Base-by-base conservation (phyloP, 192 early-diverging fungal genomes). In the Jimgerdemannia lactiflua region DNA sequence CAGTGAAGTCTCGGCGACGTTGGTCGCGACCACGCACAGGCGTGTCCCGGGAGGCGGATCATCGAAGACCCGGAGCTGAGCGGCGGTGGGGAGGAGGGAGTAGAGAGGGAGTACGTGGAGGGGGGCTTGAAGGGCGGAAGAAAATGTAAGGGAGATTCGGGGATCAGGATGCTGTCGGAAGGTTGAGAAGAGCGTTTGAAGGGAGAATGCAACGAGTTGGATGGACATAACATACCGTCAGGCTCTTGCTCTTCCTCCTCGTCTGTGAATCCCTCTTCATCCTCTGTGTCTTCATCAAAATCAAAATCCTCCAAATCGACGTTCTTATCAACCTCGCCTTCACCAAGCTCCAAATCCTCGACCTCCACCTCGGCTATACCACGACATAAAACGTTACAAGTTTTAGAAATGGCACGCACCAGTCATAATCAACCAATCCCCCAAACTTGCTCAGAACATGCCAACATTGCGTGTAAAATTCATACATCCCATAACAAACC, bases 1-100 rank as follows among this genome's bases (percentile, higher is more conserved):
- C 20, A 99, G 90, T 11, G 94, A 96, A 0, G 98, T 99, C 86
- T 99, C 98, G n/a, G 98, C 98, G 4, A 99, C 95, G 77, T 99
- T 98, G 67, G 98, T 99, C 4, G 97, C 97, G 18, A 99, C 87
- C 10, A 99, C 95, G 77, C 95, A 96, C 19, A 99, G 84, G 14
- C 98, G 90, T 17, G 91, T 90, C 43, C 97, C 97, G 17, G 91
- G 84, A 7, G 98, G 97, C 44, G 94, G 93, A 10, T 89, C 82
- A 67, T 95, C 88, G 85, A 99, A 99, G 3, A 99, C 95, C 43
- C 89, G 86, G 80, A 99, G 84, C 83, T 99, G 98, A 65, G 94
- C 93, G 8, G 89, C 91, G 0, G 96, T 95, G 3, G 97, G 93
- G 42, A 99, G 84, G 40, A 97, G 86, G 59, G 97, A 98, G 83